Evolutionary conservation across 306 rosid species (phyloP).

Genomic region (Albizia julibrissin): DNA sequence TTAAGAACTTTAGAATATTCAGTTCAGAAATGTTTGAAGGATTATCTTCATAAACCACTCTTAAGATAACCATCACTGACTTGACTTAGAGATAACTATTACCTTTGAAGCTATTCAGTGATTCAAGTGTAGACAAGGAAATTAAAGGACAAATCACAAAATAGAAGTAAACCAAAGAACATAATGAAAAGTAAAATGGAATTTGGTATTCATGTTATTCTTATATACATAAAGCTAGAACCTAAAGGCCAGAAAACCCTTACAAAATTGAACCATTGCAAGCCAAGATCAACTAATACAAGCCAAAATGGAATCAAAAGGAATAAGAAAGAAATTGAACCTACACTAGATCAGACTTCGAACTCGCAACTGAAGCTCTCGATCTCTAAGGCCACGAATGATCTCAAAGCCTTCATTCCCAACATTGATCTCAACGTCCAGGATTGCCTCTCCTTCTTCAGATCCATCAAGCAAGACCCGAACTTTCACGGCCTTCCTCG

Average conservation of each 20-base stretch:
- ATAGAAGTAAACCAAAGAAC: slow-evolving; percentile 15
- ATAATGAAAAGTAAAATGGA: slow-evolving; percentile 20
- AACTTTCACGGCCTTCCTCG: no score
- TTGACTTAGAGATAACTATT: background rate
- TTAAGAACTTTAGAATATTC: background rate
- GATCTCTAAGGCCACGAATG: no score
- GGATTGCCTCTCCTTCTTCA: no score
- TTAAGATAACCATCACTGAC: background rate
- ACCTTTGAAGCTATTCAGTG: background rate
- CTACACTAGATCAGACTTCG: no score
- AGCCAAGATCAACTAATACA: no score
- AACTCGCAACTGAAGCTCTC: no score
- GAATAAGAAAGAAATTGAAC: no score
- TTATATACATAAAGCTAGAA: slow-evolving; percentile 49
- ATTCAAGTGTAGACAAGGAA: slow-evolving; percentile 3
- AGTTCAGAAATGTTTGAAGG: background rate
- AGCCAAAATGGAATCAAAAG: no score
- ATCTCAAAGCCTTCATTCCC: no score
- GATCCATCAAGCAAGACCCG: no score
- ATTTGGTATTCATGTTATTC: slow-evolving; percentile 36
- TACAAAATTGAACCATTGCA: slow-evolving; percentile 37
- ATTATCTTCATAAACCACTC: background rate
- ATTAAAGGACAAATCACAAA: slow-evolving; percentile 2
- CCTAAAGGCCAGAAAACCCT: slow-evolving; percentile 38
- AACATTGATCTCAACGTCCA: no score